These are phyloP conservation scores for Boletellus sp. DNA, from an alignment of 1,284 basidiomycete species.

Conservation along the genomic window DNA sequence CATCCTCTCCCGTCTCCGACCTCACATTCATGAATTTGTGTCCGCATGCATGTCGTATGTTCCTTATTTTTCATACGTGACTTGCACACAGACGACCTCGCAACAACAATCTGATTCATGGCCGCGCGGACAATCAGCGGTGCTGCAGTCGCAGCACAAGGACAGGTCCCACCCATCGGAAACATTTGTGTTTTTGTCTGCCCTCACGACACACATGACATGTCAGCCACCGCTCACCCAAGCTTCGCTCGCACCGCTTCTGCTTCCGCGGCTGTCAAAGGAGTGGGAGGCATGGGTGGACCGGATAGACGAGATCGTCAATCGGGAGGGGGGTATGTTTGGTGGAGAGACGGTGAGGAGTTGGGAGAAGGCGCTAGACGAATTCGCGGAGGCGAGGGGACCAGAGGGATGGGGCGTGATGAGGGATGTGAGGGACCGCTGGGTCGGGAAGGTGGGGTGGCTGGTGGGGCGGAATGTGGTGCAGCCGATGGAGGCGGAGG, in stretches of 20 bases:
- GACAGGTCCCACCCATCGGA: conserved; percentile 68
- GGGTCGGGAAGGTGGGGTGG: conserved; percentile 76
- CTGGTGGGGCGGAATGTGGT: conserved; percentile 56
- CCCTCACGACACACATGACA: conserved; percentile 64
- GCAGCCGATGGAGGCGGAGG: conserved; percentile 54
- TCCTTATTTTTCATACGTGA: conserved; percentile 71
- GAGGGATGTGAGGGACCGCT: conserved; percentile 60
- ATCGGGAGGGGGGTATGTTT: conserved; percentile 75
- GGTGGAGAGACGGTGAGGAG: conserved; percentile 59
- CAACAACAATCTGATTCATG: conserved; percentile 25
- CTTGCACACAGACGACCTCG: conserved; percentile 26
- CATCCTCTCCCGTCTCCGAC: conserved; percentile 67
- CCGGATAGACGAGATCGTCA: conserved; percentile 62
- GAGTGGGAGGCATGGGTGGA: conserved; percentile 80
- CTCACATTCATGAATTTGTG: conserved; percentile 71
- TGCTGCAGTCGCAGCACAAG: conserved; percentile 50
- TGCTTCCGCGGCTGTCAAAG: conserved; percentile 58
- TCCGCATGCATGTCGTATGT: conserved; percentile 73
- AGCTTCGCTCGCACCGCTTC: conserved; percentile 49
- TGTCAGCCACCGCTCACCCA: conserved; percentile 65
- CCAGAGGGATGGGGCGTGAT: conserved; percentile 50
- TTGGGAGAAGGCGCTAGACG: conserved; percentile 68
- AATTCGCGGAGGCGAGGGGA: conserved; percentile 52
- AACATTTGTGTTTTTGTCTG: conserved; percentile 65
- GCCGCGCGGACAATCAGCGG: conserved; percentile 39